These are phyloP conservation scores for Macrophomina phaseolina DNA, from an alignment of 2,329 filamentous ascomycete genomes.

Conservation along the genomic window DNA sequence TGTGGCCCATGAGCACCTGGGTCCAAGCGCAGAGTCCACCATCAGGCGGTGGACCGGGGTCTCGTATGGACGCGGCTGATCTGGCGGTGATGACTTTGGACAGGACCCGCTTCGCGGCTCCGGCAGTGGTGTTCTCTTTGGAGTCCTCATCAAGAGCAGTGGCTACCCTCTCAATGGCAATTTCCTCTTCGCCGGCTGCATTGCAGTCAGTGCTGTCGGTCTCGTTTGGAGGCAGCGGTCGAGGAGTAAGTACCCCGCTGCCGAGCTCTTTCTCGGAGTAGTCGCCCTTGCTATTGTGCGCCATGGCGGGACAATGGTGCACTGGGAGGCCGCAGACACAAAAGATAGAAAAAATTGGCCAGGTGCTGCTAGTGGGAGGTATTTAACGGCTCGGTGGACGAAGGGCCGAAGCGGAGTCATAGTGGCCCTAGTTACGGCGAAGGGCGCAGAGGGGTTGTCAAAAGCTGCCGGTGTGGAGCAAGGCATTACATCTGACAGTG, in stretches of 20 bases:
- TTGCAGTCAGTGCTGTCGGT: slow-evolving; percentile 17
- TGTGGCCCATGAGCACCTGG: slow-evolving; percentile 44
- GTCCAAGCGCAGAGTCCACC: slow-evolving; percentile 46
- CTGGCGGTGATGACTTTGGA: slow-evolving; percentile 32
- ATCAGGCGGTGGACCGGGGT: slow-evolving; percentile 47
- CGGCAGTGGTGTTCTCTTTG: slow-evolving; percentile 1
- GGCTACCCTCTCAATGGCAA: slow-evolving; percentile 19
- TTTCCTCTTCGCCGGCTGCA: slow-evolving; percentile 18
- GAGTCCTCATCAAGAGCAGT: slow-evolving; percentile 16
- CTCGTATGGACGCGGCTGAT: slow-evolving; percentile 35
- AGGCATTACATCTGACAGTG: background rate
- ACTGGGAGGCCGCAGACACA: background rate
- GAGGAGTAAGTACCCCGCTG: slow-evolving; percentile 28
- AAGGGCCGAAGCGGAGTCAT: slow-evolving; percentile 17
- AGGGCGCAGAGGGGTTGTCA: slow-evolving; percentile 9
- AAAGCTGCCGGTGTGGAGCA: slow-evolving; percentile 7
- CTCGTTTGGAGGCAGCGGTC: slow-evolving; percentile 22
- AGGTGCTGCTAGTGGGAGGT: background rate
- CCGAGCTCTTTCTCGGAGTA: slow-evolving; percentile 25
- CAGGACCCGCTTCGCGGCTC: slow-evolving; percentile 16
- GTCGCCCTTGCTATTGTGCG: slow-evolving; percentile 7
- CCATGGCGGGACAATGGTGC: background rate
- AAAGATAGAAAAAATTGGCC: background rate
- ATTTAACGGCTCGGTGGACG: slow-evolving; percentile 6
- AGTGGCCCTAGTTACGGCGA: background rate